Evolutionary conservation across 1,284 basidiomycete genomes (phyloP), one percentile per base, ranked within the genome.

Genomic region (Calocybe gambosa): DNA sequence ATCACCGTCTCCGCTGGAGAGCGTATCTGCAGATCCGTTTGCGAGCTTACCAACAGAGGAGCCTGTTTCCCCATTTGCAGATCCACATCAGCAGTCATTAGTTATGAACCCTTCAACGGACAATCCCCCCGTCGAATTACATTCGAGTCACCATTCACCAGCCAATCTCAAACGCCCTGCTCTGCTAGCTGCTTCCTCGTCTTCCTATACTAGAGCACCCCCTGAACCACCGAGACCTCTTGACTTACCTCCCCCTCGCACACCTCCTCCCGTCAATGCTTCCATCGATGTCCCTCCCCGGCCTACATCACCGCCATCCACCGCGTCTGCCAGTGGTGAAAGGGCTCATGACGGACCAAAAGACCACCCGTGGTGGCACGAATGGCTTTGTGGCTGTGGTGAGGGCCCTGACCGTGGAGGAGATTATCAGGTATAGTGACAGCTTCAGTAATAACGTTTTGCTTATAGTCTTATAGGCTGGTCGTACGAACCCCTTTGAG

Each of bases 321-420:
- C 61, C 16, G 4, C 10, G n/a, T 59, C 59, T n/a, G 52, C 58
- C 16, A 47, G 20, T 46, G 23, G 44, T 48, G 47, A 34, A 19
- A 45, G 55, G 8, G 59, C 61, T 16, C 55, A 63, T 15, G 63
- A 65, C 31, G 59, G 58, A 40, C 58, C 51, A 9, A 64, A 65
- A 46, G 65, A 70, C 19, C 68, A 67, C n/a, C 62, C 75, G 49
- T 89, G 85, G 85, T 89, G 85, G 85, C 85, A 87, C 56, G 86
- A 89, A 43, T 86, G 84, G 84, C 61, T 89, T 51, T 89, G 86
- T 60, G 85, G 86, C 7, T 87, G 84, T 53, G 69, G 77, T 16
- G 85, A 87, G 58, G 80, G 80, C 6, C 65, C 74, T 6, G 80
- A 85, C 61, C 71, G 82, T 20, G 81, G 78, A 43, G 83, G 82